These are phyloP conservation scores for Talaromyces sp. DNA, from an alignment of 2,329 filamentous ascomycete species.

Conservation along the genomic window DNA sequence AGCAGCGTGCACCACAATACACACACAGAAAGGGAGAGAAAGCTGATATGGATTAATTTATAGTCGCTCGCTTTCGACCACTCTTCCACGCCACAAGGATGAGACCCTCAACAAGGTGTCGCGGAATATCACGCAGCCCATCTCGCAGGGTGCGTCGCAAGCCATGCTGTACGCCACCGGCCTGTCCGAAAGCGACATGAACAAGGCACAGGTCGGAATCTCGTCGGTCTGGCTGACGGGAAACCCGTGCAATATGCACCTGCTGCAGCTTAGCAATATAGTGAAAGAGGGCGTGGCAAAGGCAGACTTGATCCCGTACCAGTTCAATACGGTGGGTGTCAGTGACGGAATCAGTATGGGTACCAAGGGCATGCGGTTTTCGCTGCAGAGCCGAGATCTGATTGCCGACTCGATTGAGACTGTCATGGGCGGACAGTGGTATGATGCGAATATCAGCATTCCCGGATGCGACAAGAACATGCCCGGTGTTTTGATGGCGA, in stretches of 20 bases:
- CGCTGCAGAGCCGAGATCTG: constrained; percentile 87
- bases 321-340: constrained; percentile 99
- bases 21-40: neutral
- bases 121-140: constrained; percentile 83
- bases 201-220: constrained; percentile 96
- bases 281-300: constrained; percentile 69
- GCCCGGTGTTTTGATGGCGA: constrained; percentile 87
- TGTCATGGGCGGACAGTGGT: constrained; percentile 98
- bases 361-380: constrained; percentile 94
- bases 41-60: constrained; percentile 4
- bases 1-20: neutral
- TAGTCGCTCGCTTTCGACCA: constrained; percentile 37
- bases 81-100: constrained; percentile 45
- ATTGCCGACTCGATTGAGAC: constrained; percentile 99
- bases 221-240: constrained; percentile 97
- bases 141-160: constrained; percentile 96
- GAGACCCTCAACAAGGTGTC: constrained; percentile 76
- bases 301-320: constrained; percentile 82
- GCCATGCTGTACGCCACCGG: constrained; percentile 98
- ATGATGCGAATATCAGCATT: constrained; percentile 94
- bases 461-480: constrained; percentile 99
- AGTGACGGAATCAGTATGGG: constrained; percentile 98
- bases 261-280: constrained; percentile 79
- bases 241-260: constrained; percentile 99
- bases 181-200: constrained; percentile 78